Evolutionary conservation across 192 early-diverging fungal species (phyloP).

Genomic region (Coemansia biformis): DNA sequence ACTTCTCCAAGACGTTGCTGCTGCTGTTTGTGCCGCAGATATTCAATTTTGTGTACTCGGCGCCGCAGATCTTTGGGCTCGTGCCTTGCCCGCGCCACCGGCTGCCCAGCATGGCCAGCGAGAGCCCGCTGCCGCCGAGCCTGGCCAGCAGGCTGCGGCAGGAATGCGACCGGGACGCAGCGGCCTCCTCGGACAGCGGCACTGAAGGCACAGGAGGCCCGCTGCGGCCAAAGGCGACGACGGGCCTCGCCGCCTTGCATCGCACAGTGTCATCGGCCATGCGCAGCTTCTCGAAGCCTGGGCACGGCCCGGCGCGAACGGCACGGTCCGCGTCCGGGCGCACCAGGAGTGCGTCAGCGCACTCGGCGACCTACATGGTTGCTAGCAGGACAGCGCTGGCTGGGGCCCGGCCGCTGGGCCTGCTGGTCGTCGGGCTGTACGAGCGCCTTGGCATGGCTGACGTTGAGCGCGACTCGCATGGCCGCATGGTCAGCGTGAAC

Average conservation of each 20-base stretch:
- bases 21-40: constrained; percentile 94
- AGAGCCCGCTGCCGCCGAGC: constrained; percentile 14
- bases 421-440: constrained; percentile 24
- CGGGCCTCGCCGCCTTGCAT: constrained; percentile 5
- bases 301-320: neutral
- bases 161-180: constrained; percentile 8
- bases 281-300: constrained; percentile 28
- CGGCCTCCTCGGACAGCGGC: constrained; percentile 12
- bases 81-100: constrained; percentile 94
- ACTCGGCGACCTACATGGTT: constrained; percentile 23
- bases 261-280: constrained; percentile 35
- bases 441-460: constrained; percentile 25
- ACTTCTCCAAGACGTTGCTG: constrained; percentile 89
- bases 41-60: constrained; percentile 95
- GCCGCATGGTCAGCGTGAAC: constrained; percentile 59
- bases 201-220: neutral
- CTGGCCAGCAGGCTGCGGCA: constrained; percentile 15
- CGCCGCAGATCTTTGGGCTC: constrained; percentile 90
- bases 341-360: constrained; percentile 1
- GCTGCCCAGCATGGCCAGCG: constrained; percentile 59
- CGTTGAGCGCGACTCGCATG: constrained; percentile 31
- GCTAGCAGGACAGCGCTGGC: constrained; percentile 35
- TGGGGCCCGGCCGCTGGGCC: constrained; percentile 27
- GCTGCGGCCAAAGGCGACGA: neutral
- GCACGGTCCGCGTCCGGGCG: neutral